Evolutionary conservation across 805 yeast species (phyloP), one percentile per base, ranked within the genome.

Genomic region (Pichia californica): DNA sequence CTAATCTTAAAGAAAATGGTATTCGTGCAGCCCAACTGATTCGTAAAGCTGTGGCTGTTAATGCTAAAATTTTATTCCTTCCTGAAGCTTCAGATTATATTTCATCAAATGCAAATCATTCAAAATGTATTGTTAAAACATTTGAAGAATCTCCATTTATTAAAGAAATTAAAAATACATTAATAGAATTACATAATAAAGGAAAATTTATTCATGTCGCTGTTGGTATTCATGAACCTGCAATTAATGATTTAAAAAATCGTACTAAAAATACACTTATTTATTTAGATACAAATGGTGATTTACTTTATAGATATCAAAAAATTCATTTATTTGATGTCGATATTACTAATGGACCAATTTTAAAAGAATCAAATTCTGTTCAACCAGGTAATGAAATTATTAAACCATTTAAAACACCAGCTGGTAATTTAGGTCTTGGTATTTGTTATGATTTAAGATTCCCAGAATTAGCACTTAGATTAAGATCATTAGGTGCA

Each of bases 1-100:
- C 84, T 1, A 74, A 74, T 31, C 60, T 88, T 21, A 55, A 62
- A 2, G 70, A 68, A 19, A 91, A 91, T 52, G 80, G 86, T 5
- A 53, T 64, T 8, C 63, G 70, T 1, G 94, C 81, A 0, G 70
- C 74, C 11, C 67, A 67, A 26, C 67, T 89, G 30, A 79, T 91
- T 15, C 58, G 64, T n/a, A 62, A 69, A 41, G 95, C 98, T 0
- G 73, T 83, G 0, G 64, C 63, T 2, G 58, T 70, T 14, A 74
- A 81, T 4, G 88, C 83, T 13, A 69, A 73, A 49, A 77, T 87
- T 3, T 67, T 93, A 5, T 88, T 93, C 56, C 72, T 91, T 36
- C 98, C 98, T 2, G 99, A 91, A 60, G 98, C 98, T 0, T 74
- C 93, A 5, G 98, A 91, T 59, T 91, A 88, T 59, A 71, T 91